Conservation (phyloP, 106 monocot genomes). For the Dendrobium officinale region DNA sequence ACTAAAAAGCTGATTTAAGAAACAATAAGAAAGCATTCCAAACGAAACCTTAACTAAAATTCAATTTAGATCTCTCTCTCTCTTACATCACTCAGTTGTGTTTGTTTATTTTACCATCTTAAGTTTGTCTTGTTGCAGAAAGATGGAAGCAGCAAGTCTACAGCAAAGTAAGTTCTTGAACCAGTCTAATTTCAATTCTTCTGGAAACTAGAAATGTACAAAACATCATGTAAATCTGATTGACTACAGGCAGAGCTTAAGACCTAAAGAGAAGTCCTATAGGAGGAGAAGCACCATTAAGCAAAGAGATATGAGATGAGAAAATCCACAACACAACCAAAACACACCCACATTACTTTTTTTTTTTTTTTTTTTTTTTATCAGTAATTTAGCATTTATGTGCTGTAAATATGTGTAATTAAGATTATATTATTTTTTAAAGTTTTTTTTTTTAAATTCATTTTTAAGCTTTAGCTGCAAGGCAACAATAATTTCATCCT, state of each 20-base stretch:
- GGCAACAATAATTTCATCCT: too few relatives aligned
- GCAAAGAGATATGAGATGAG: background rate
- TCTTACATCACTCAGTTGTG: background rate
- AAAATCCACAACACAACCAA: background rate
- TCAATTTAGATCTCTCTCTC: too few relatives aligned
- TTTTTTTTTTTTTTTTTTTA: background rate
- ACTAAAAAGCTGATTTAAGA: too few relatives aligned
- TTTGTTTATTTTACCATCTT: background rate
- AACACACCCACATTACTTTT: background rate
- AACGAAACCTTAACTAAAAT: too few relatives aligned
- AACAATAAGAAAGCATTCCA: too few relatives aligned
- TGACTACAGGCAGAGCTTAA: background rate
- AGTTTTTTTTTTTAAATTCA: too few relatives aligned
- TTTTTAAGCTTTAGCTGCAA: too few relatives aligned
- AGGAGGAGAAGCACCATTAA: constrained; percentile 2
- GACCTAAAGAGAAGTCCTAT: background rate
- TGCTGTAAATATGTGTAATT: background rate
- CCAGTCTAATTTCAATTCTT: background rate
- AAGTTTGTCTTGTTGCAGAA: background rate
- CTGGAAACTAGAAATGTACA: background rate
- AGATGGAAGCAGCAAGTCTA: background rate
- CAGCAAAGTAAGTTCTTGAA: background rate
- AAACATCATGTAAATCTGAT: background rate
- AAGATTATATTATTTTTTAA: background rate
- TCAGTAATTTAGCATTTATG: background rate